These are phyloP conservation scores for Termitomyces sp. DNA, from an alignment of 768 basidiomycete species.

Conservation along the genomic window DNA sequence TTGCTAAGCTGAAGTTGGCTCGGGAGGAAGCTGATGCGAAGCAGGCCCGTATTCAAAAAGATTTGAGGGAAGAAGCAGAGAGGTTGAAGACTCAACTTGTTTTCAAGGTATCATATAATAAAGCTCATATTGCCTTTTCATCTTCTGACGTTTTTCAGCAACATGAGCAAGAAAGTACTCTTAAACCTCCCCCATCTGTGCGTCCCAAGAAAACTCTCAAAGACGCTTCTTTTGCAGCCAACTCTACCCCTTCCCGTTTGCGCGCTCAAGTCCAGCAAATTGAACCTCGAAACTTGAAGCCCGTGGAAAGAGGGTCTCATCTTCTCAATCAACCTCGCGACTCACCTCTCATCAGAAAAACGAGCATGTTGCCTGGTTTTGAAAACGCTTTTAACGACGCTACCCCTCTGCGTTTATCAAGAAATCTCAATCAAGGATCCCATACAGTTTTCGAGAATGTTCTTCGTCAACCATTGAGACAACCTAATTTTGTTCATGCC, in stretches of 20 bases:
- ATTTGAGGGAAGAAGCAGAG: constrained; percentile 64
- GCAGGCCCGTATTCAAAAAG: constrained; percentile 49
- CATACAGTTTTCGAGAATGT: neutral
- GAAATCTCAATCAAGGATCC: constrained; percentile 13
- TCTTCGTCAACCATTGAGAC: neutral
- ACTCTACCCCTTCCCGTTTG: constrained; percentile 32
- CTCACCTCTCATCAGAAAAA: constrained; percentile 27
- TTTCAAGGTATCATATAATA: constrained; percentile 49
- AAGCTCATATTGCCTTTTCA: neutral
- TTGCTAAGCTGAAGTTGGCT: constrained; percentile 49
- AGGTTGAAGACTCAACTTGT: constrained; percentile 60
- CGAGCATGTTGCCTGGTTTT: constrained; percentile 42
- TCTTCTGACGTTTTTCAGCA: constrained; percentile 34
- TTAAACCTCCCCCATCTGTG: constrained; percentile 42
- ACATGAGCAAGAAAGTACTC: constrained; percentile 58
- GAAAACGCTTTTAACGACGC: constrained; percentile 46
- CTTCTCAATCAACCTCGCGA: constrained; percentile 19
- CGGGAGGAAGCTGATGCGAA: constrained; percentile 58
- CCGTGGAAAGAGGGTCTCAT: constrained; percentile 29
- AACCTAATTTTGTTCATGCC: constrained; percentile 1
- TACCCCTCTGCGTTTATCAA: constrained; percentile 26
- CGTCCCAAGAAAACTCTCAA: constrained; percentile 32
- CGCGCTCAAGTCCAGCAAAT: constrained; percentile 25
- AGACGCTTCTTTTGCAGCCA: constrained; percentile 34
- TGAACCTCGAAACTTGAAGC: constrained; percentile 19